These are phyloP conservation scores for Beauveria sp. DNA, from an alignment of 2,329 filamentous ascomycete genomes.

Conservation along the genomic window DNA sequence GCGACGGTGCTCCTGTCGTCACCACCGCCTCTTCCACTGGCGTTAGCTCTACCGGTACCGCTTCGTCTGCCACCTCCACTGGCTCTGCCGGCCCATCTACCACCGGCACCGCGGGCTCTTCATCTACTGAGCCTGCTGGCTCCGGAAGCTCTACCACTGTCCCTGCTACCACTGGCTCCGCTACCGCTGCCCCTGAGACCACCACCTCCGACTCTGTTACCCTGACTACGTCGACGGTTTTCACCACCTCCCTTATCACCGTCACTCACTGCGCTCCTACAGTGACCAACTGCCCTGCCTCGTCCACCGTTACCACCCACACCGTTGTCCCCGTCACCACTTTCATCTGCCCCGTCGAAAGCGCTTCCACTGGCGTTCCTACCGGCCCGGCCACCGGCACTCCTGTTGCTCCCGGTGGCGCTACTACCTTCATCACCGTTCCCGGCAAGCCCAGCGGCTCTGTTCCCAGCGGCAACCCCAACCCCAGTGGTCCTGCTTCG, in stretches of 20 bases:
- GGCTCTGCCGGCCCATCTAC: neutral
- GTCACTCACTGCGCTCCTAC: conserved; percentile 7
- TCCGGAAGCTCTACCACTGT: neutral
- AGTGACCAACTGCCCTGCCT: conserved; percentile 9
- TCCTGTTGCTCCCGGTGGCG: neutral
- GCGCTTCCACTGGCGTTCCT: neutral
- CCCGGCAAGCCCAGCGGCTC: neutral
- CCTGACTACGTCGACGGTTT: conserved; percentile 3
- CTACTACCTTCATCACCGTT: neutral
- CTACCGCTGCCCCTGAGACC: neutral
- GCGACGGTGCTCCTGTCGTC: neutral
- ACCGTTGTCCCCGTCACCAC: conserved; percentile 8
- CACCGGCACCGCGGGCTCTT: neutral
- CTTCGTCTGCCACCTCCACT: neutral
- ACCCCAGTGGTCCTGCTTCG: neutral
- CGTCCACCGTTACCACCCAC: conserved; percentile 2
- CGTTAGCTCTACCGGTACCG: neutral
- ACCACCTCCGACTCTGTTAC: neutral
- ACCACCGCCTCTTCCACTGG: neutral
- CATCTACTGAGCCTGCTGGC: neutral
- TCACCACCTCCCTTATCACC: conserved; percentile 5
- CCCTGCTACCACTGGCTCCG: neutral
- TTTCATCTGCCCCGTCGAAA: neutral
- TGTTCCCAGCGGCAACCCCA: neutral
- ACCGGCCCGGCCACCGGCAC: neutral